Evolutionary conservation across 148 eudicot species (phyloP), one percentile per base, ranked within the genome.

Genomic region (Beta vulgaris): DNA sequence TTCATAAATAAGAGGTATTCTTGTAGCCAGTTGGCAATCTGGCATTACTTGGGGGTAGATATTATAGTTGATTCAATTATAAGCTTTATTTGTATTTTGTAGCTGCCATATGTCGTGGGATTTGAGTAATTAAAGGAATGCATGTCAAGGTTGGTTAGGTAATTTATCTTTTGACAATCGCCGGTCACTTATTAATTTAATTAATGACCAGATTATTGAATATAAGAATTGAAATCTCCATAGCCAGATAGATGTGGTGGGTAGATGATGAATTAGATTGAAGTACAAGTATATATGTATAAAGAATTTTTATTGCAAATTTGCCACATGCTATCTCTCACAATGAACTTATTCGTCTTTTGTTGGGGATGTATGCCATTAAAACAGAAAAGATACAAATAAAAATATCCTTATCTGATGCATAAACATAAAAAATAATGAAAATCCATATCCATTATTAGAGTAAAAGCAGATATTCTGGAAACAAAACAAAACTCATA

Each of bases 61-160:
- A 26, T 32, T 70, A 65, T 9, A 60, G 55, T 26, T 57, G 28
- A 73, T 73, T 37, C 32, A 35, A 64, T 64, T 15, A 67, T 40
- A 7, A 35, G 19, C 49, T 60, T 18, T 42, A 31, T 40, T 59
- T 73, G 42, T 31, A 40, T 19, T 40, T 59, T 73, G 42, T 31
- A 40, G 76, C 21, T 32, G 69, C 69, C 55, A 29, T 42, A 21
- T 42, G 16, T 18, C 12, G 39, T 62, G 29, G 46, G 76, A 42
- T 3, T 37, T 23, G 18, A 32, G 28, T 18, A 3, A 54, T 18
- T 34, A 1, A 15, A 0, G 21, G 37, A 3, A 6, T 53, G 42
- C 42, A 28, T 35, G 32, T 28, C 31, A 26, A 61, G 32, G 11
- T 73, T 73, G 69, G 76, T 73, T 61, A 61, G 76, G 57, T 43